A percentile compares a stretch with the other conserved stretches of the same genome.
These are phyloP conservation scores for Alternaria arbusti DNA, from an alignment of 2,329 filamentous ascomycete genomes.

Conservation along the genomic window DNA sequence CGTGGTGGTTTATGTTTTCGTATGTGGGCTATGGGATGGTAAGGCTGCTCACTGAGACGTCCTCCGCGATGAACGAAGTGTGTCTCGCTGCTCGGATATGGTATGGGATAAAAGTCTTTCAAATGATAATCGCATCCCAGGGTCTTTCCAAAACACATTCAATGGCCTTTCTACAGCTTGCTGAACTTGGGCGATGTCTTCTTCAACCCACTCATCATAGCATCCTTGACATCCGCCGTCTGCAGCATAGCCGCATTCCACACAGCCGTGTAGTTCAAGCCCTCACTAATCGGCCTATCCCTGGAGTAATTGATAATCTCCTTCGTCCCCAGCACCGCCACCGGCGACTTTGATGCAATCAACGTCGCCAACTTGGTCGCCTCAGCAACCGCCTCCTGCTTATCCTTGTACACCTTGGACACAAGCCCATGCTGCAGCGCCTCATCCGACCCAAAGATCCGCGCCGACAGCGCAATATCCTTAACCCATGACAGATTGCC, in stretches of 20 bases:
- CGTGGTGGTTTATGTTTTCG: constrained; percentile 4
- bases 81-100: constrained; percentile 56
- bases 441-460: constrained; percentile 72
- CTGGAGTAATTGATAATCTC: constrained; percentile 82
- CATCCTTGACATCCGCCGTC: constrained; percentile 75
- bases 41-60: neutral
- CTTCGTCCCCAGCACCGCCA: constrained; percentile 88
- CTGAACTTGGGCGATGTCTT: constrained; percentile 83
- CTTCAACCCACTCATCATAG: constrained; percentile 76
- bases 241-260: constrained; percentile 90
- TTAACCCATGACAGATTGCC: constrained; percentile 78
- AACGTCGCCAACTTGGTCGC: constrained; percentile 68
- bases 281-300: constrained; percentile 79
- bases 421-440: constrained; percentile 74
- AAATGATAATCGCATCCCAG: neutral
- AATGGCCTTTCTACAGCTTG: constrained; percentile 67
- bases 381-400: constrained; percentile 67
- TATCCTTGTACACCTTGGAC: constrained; percentile 65
- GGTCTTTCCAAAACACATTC: neutral
- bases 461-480: constrained; percentile 75
- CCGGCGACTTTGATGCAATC: constrained; percentile 82
- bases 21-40: neutral
- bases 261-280: constrained; percentile 79
- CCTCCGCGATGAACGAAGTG: constrained; percentile 58
- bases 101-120: neutral